Conservation (phyloP, 169 alveolate genomes). For the Toxoplasma gondii region DNA sequence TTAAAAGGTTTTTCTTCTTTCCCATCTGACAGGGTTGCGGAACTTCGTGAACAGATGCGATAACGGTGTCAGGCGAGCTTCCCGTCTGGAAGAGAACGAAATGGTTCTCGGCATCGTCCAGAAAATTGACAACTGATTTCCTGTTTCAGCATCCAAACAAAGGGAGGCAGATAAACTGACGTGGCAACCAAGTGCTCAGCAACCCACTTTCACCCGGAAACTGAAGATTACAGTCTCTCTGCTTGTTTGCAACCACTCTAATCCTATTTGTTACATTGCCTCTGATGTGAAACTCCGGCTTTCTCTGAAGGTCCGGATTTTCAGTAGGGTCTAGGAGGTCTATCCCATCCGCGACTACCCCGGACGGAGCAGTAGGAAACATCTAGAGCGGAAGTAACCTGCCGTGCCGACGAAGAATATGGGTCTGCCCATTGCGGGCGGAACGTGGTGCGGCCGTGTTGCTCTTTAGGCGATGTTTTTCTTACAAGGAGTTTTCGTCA, state of each 20-base stretch:
- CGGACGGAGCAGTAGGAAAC: no score
- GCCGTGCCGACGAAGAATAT: no score
- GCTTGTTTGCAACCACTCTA: not conserved
- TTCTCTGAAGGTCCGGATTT: no score
- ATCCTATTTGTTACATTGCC: not conserved
- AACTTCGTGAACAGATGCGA: slow-evolving; percentile 47
- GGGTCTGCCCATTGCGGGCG: no score
- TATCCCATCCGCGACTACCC: no score
- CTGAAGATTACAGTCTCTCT: no score
- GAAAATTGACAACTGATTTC: slow-evolving; percentile 23
- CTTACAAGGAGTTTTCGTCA: slow-evolving; percentile 47
- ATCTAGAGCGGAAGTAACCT: no score
- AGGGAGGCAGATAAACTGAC: not conserved
- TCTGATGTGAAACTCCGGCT: not conserved
- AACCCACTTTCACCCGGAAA: no score
- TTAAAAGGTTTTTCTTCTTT: slow-evolving; percentile 58
- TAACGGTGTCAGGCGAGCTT: slow-evolving; percentile 57
- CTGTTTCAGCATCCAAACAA: not conserved
- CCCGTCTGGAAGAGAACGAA: slow-evolving; percentile 61
- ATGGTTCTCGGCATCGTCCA: slow-evolving; percentile 59
- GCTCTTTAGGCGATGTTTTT: no score
- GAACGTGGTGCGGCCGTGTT: no score
- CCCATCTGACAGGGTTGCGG: slow-evolving; percentile 65
- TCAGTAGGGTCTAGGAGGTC: no score
- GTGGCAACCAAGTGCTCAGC: no score